Conservation (phyloP, 345 rosid species). For the Citrus maxima region DNA sequence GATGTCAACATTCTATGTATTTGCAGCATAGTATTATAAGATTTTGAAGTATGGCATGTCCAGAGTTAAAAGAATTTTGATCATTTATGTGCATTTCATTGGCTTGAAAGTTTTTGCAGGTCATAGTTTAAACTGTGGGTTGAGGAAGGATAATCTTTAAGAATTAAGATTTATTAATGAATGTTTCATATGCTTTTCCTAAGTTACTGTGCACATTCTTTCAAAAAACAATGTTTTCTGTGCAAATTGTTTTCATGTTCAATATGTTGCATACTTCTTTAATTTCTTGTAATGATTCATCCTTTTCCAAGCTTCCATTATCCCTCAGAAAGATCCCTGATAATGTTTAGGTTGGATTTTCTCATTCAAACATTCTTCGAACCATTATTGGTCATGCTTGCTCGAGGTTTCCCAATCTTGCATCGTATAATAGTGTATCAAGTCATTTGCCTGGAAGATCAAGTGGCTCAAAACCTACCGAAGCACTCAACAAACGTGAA, state of each 20-base stretch:
- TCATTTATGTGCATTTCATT: constrained; percentile 11
- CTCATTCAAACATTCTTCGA: constrained; percentile 82
- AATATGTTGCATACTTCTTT: neutral
- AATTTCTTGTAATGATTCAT: constrained; percentile 3
- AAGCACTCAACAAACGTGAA: constrained; percentile 28
- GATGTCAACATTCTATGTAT: neutral
- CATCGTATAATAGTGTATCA: constrained; percentile 35
- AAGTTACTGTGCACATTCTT: neutral
- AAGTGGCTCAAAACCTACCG: constrained; percentile 21
- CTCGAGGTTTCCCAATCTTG: constrained; percentile 72
- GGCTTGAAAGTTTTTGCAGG: neutral
- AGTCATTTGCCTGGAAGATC: constrained; percentile 35
- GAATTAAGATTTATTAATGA: neutral
- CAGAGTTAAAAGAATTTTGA: neutral
- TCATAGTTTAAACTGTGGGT: neutral
- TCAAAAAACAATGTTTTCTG: no score
- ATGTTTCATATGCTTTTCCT: constrained; percentile 2
- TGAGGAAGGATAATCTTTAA: neutral
- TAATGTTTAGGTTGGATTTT: constrained; percentile 85
- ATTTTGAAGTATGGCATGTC: neutral
- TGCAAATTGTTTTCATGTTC: neutral
- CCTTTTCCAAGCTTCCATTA: neutral
- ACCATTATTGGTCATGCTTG: constrained; percentile 71
- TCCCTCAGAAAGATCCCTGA: constrained; percentile 4
- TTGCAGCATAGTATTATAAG: neutral